Evolutionary conservation across 768 basidiomycete genomes (phyloP).

Genomic region (Mycena sanguinolenta): DNA sequence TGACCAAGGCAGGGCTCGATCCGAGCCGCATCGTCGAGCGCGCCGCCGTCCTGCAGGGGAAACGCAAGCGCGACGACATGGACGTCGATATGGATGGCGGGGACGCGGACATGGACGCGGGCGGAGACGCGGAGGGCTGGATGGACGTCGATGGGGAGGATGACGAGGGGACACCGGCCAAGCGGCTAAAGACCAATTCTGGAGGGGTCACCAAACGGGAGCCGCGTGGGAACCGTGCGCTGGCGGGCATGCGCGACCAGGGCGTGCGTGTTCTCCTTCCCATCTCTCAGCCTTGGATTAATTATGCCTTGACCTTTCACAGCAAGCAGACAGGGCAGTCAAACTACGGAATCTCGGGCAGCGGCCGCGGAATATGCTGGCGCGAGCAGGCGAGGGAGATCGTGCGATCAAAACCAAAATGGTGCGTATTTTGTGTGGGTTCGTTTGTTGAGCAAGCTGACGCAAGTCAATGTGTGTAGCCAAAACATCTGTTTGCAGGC

Average conservation of each 20-base stretch:
- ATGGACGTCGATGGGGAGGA: too few relatives aligned
- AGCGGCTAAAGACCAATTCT: slow-evolving; percentile 73
- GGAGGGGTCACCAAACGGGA: slow-evolving; percentile 68
- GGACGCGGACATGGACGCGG: slow-evolving; percentile 66
- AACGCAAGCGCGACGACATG: slow-evolving; percentile 77
- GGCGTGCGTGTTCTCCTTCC: slow-evolving; percentile 59
- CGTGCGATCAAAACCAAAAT: slow-evolving; percentile 86
- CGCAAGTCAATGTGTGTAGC: slow-evolving; percentile 57
- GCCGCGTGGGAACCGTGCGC: slow-evolving; percentile 79
- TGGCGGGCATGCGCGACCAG: slow-evolving; percentile 85
- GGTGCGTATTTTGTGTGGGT: slow-evolving; percentile 59
- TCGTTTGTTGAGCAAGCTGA: not conserved
- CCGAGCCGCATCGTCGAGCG: slow-evolving; percentile 90
- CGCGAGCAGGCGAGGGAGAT: slow-evolving; percentile 93
- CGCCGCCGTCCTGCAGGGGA: slow-evolving; percentile 82
- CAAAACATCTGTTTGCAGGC: slow-evolving; percentile 88
- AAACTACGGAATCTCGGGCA: slow-evolving; percentile 90
- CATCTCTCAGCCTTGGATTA: slow-evolving; percentile 20
- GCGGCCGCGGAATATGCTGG: slow-evolving; percentile 87
- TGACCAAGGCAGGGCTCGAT: slow-evolving; percentile 92
- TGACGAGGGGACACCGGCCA: too few relatives aligned
- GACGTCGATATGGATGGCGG: slow-evolving; percentile 74
- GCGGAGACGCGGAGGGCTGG: slow-evolving; percentile 60
- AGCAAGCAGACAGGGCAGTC: slow-evolving; percentile 87
- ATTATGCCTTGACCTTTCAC: slow-evolving; percentile 16